These are phyloP conservation scores for Fusarium phyllophilum DNA, from an alignment of 2,329 filamentous ascomycete species.

Conservation along the genomic window DNA sequence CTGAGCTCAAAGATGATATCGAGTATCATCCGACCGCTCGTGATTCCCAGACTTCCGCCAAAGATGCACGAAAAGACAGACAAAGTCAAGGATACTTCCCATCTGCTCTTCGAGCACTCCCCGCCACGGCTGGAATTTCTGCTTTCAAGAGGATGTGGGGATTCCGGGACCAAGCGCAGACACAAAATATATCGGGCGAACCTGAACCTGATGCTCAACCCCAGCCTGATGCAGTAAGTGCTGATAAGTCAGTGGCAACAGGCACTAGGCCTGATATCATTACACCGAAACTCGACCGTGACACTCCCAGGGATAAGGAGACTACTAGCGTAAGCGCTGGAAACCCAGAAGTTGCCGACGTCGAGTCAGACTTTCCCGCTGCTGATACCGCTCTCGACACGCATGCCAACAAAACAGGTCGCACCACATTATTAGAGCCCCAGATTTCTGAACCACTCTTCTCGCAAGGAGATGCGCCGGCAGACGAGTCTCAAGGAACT, in stretches of 20 bases:
- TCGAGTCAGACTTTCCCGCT: slow-evolving; percentile 1
- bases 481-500: slow-evolving; percentile 41
- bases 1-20: slow-evolving; percentile 10
- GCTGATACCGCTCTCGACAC: not conserved
- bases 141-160: slow-evolving; percentile 38
- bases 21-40: slow-evolving; percentile 11
- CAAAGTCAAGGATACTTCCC: slow-evolving; percentile 35
- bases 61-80: slow-evolving; percentile 16
- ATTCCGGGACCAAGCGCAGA: slow-evolving; percentile 17
- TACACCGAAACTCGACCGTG: not conserved
- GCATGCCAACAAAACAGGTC: not conserved
- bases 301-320: not conserved
- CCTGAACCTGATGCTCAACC: not conserved
- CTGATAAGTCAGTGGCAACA: not conserved
- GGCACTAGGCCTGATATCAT: slow-evolving; percentile 3
- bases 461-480: slow-evolving; percentile 44
- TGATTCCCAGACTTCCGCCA: slow-evolving; percentile 5
- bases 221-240: not conserved
- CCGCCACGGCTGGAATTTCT: slow-evolving; percentile 28
- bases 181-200: not conserved
- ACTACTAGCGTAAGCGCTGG: not conserved
- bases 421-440: slow-evolving; percentile 33
- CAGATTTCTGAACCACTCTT: slow-evolving; percentile 48
- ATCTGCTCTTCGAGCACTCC: slow-evolving; percentile 34
- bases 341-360: slow-evolving; percentile 1